Base-by-base conservation (phyloP, 768 basidiomycete species). In the Pholiota molesta region DNA sequence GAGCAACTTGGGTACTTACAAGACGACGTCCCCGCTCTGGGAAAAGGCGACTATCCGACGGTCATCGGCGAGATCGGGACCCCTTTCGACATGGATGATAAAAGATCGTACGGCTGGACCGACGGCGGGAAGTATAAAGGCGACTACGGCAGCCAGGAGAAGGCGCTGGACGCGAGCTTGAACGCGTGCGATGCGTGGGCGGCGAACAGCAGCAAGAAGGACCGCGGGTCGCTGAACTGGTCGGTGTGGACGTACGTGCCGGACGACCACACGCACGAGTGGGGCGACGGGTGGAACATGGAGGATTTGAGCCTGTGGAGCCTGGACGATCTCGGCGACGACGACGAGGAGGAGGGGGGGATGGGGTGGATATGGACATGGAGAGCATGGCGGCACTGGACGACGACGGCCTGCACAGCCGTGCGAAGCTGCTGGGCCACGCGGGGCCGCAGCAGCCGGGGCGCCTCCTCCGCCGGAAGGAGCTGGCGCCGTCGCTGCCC, bases 281-380 rank as follows among this genome's bases (percentile, higher is more conserved):
- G 92, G 93, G 95, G 97, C 14, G 97, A 99, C 75, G 89, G 89
- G 0, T 99, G 96, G 97, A 96, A 98, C 73, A 86, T 92, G 76
- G 97, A 99, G 77, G 97, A 99, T 76, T 73, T 99, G 61, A 94
- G 92, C 65, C 64, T 99, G 14, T 98, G 92, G 92, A 90, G 89
- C 66, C 66, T 74, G 3, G 92, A 95, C 65, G 95, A 98, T 71
- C 63, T 87, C 62, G n/a, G 29, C 47, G 67, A 69, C 55, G 71
- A 66, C 54, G 56, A 58, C 14, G 55, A 57, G 1, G 65, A 60
- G 0, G 63, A 60, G 40, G 60, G 16, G 65, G 60, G 55, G 57
- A 65, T 14, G 49, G 51, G 8, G 62, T 45, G 28, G 65, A 59
- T 8, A 65, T 63, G 44, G 57, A 59, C 19, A 53, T 47, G 45